Base-by-base conservation (phyloP, 2,329 filamentous ascomycete genomes). In the Aspergillus melleus region DNA sequence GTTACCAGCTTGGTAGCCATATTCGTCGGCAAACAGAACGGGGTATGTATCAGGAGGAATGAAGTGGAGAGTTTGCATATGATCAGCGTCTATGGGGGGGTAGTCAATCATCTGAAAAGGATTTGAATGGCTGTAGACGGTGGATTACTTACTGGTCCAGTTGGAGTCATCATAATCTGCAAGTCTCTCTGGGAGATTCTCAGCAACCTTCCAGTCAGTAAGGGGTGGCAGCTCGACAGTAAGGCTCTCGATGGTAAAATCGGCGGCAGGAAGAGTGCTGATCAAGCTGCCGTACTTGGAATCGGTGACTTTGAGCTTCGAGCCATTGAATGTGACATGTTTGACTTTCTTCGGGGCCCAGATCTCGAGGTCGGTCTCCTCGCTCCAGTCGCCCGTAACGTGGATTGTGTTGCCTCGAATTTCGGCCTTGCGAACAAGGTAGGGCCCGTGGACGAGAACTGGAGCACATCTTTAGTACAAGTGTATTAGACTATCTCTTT, bases 1-100 rank as follows among this genome's bases (percentile, higher is more conserved):
- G 14, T 79, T 77, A 1, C 83, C 83, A 0, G 76, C 68, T 53
- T 84, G 82, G 64, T 78, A 85, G 1, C 81, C 81, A 64, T 86
- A 86, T 60, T 86, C 83, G 42, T 79, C 81, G 4, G 80, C 80
- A 66, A 82, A 85, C 1, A 86, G 75, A 0, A 85, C 82, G 0
- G 84, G 83, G 0, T 81, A 70, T 0, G 81, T 83, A n/a, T 80
- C 68, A 0, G 83, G 82, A 12, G 30, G 30, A 32, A 32, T 11
- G 12, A 32, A 32, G 10, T 32, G 30, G 12, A 11, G 30, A 12
- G 30, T 32, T 32, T 32, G 10, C 30, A 32, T 32, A 32, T 32
- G 30, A 12, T 32, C 30, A 9, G 30, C 30, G 30, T 32, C 30
- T 32, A 6, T 14, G 4, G 10, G 30, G 4, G 10, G 30, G 4